phyloP scores from a whole-genome alignment of 2,329 filamentous ascomycete species.

The Herpotrichia juniperi region DNA sequence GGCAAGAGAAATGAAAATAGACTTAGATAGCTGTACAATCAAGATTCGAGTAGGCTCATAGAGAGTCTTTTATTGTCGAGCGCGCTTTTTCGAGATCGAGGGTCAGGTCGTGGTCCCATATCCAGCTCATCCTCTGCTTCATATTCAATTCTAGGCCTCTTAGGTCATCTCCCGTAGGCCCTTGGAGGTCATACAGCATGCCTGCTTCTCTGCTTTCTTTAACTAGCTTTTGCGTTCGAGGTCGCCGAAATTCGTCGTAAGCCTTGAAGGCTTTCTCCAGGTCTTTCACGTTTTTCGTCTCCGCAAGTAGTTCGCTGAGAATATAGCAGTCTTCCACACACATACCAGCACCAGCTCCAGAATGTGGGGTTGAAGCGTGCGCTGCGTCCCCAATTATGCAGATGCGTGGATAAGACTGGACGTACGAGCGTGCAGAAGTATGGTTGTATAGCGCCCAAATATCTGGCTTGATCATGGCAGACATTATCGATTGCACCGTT shows the following conservation, averaged over 20 bases:
- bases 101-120: constrained; percentile 48
- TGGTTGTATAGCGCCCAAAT: constrained; percentile 57
- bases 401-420: constrained; percentile 35
- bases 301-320: constrained; percentile 47
- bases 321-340: constrained; percentile 61
- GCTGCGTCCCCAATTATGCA: constrained; percentile 63
- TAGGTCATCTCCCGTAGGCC: constrained; percentile 38
- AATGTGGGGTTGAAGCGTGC: constrained; percentile 59
- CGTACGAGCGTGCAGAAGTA: constrained; percentile 49
- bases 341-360: constrained; percentile 61
- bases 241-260: constrained; percentile 47
- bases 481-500: constrained; percentile 23
- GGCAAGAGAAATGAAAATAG: not conserved
- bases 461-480: constrained; percentile 49
- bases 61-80: not conserved
- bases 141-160: constrained; percentile 39
- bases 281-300: constrained; percentile 12
- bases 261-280: constrained; percentile 43
- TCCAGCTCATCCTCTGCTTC: constrained; percentile 42
- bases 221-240: constrained; percentile 48
- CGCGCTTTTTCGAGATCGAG: constrained; percentile 35
- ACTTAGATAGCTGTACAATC: not conserved
- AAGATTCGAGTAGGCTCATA: not conserved
- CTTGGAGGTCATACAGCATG: constrained; percentile 48
- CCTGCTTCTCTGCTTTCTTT: constrained; percentile 47